These are phyloP conservation scores for Chaetomium olivaceum DNA, from an alignment of 2,329 filamentous ascomycete species.

Conservation along the genomic window DNA sequence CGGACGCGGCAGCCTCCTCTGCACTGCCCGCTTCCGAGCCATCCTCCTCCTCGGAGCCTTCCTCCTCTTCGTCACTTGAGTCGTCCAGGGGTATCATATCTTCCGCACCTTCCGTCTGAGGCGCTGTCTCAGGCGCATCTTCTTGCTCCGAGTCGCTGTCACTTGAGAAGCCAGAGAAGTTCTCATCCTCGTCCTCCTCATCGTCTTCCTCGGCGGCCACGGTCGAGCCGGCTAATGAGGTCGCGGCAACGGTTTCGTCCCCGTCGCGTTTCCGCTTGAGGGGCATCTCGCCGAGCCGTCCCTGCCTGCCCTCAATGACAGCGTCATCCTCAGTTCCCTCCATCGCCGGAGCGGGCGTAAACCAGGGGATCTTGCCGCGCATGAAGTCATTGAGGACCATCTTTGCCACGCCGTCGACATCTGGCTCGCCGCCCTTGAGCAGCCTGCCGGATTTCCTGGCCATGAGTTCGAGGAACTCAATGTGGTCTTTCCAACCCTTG, in stretches of 20 bases:
- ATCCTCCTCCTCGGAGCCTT: slow-evolving; percentile 44
- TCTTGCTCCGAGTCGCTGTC: slow-evolving; percentile 41
- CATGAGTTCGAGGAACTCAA: slow-evolving; percentile 82
- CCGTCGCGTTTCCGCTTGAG: slow-evolving; percentile 72
- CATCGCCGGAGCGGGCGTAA: slow-evolving; percentile 71
- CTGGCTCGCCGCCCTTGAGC: slow-evolving; percentile 89
- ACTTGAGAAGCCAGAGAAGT: slow-evolving; percentile 53
- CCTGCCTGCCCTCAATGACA: slow-evolving; percentile 69
- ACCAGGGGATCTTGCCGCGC: slow-evolving; percentile 95
- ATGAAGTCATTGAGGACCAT: slow-evolving; percentile 97
- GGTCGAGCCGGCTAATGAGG: slow-evolving; percentile 35
- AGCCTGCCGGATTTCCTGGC: slow-evolving; percentile 85
- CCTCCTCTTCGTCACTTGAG: slow-evolving; percentile 39
- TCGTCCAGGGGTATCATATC: slow-evolving; percentile 49
- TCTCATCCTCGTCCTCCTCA: slow-evolving; percentile 40
- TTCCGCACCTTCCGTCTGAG: slow-evolving; percentile 45
- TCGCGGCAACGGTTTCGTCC: slow-evolving; percentile 45
- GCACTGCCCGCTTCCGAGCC: slow-evolving; percentile 46
- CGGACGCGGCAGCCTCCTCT: slow-evolving; percentile 36
- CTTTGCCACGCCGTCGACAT: slow-evolving; percentile 91
- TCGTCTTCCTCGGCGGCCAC: slow-evolving; percentile 28
- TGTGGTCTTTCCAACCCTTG: slow-evolving; percentile 72
- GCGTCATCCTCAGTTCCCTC: slow-evolving; percentile 55
- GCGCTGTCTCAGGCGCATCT: slow-evolving; percentile 30
- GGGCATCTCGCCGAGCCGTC: slow-evolving; percentile 81